Evolutionary conservation across 495 filamentous ascomycete species (phyloP), one percentile per base, ranked within the genome.

Genomic region (Penicillium waksmanii): DNA sequence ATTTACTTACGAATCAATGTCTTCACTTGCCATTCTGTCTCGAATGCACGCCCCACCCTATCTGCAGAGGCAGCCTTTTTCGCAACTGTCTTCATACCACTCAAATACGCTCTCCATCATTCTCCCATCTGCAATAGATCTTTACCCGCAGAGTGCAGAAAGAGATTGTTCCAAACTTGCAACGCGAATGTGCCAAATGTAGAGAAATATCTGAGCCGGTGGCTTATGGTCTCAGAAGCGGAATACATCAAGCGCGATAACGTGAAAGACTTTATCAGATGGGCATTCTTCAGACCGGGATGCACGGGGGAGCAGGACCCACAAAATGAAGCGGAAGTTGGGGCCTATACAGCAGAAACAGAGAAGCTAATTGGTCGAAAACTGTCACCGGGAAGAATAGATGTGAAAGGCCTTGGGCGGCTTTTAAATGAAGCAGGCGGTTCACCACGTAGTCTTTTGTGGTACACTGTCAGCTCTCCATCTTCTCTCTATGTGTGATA

Each of bases 351-450:
- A 31, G 17, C 48, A 31, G 48, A 51, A 51, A 51, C 33, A 31
- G 48, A 51, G 48, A 51, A 51, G 48, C 13, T 51, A 17, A 51
- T 51, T 51, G 48, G 48, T n/a, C 21, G 48, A 51, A 51, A 51
- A 33, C 48, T 51, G 48, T 51, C 48, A 51, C 48, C 48, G 11
- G 48, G 48, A 51, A 27, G 48, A 8, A 31, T 51, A 18, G 8
- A 33, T 51, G 48, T 51, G 48, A 51, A 51, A 51, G 17, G 48
- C 13, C 48, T 51, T 17, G 48, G 48, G 11, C 48, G 25, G 9
- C 48, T 51, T 31, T 7, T 51, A 51, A 51, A 51, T 33, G 48
- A 51, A 51, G 48, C 48, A 51, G 48, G 23, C 48, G 23, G 48
- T n/a, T 51, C 23, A 51, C 48, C 27, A 15, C 48, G 48, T 51